These are phyloP conservation scores for Tulasnella calospora DNA, from an alignment of 768 basidiomycete genomes.

Conservation along the genomic window DNA sequence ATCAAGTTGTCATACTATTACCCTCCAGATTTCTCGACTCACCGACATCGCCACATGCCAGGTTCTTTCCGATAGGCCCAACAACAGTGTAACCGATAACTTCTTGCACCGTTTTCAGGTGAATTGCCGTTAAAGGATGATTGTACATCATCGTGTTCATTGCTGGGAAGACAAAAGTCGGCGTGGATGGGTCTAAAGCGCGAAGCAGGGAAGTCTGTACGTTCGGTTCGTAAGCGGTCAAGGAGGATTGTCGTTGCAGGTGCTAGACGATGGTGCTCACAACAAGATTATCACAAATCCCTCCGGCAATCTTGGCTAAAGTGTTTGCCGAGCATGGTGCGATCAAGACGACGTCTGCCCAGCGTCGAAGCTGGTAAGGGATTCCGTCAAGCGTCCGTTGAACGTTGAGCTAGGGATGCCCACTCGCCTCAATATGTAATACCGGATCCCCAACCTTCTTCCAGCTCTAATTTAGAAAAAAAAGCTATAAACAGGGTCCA, in stretches of 20 bases:
- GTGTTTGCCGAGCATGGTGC: constrained; percentile 98
- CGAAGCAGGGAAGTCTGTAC: constrained; percentile 59
- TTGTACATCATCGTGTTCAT: constrained; percentile 99
- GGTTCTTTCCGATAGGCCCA: constrained; percentile 79
- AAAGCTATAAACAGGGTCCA: not conserved
- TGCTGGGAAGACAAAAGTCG: constrained; percentile 88
- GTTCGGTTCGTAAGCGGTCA: not conserved
- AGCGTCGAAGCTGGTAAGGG: constrained; percentile 44
- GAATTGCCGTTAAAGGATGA: constrained; percentile 84
- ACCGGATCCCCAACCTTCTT: constrained; percentile 86
- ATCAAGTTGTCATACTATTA: not conserved
- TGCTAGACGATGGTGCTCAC: constrained; percentile 42
- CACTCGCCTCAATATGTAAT: constrained; percentile 88
- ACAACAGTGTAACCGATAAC: constrained; percentile 73
- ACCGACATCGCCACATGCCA: constrained; percentile 94
- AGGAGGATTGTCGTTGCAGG: not conserved
- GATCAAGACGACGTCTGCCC: constrained; percentile 94
- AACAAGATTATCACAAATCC: constrained; percentile 86
- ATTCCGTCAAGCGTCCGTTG: not conserved
- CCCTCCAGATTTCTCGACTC: constrained; percentile 31
- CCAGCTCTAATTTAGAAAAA: constrained; percentile 48
- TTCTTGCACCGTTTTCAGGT: constrained; percentile 68
- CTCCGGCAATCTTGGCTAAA: constrained; percentile 84
- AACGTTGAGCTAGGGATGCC: not conserved
- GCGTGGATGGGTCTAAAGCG: constrained; percentile 75